Conservation (phyloP, 2,329 filamentous ascomycete species). For the Zasmidium angulare region DNA sequence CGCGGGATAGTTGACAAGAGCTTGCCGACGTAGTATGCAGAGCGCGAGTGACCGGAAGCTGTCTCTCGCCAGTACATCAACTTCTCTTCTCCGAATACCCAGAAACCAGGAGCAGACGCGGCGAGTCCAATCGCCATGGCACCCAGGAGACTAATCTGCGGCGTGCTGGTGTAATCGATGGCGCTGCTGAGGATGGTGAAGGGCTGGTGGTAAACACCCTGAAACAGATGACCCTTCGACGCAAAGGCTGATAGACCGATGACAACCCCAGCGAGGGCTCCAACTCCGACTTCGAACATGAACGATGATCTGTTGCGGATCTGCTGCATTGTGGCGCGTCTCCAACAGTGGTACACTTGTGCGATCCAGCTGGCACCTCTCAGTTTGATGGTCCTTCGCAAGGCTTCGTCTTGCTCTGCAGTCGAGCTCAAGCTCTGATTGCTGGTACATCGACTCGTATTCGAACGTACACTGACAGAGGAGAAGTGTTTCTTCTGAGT, state of each 20-base stretch:
- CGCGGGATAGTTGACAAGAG: constrained; percentile 53
- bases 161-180: constrained; percentile 52
- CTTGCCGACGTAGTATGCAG: constrained; percentile 60
- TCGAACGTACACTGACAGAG: constrained; percentile 13
- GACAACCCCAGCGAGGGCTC: constrained; percentile 53
- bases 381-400: constrained; percentile 49
- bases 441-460: constrained; percentile 24
- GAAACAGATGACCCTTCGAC: constrained; percentile 54
- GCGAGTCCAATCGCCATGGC: constrained; percentile 58
- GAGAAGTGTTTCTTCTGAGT: background rate
- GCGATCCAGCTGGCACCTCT: constrained; percentile 51
- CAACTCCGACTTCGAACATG: constrained; percentile 56
- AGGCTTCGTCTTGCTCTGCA: constrained; percentile 41
- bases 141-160: constrained; percentile 54
- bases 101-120: constrained; percentile 56
- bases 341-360: constrained; percentile 56
- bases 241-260: constrained; percentile 56
- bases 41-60: constrained; percentile 56
- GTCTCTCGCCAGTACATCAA: constrained; percentile 57
- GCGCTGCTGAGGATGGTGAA: constrained; percentile 55
- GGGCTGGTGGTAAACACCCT: constrained; percentile 52
- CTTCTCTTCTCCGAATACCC: constrained; percentile 58
- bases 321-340: constrained; percentile 58
- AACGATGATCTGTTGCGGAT: constrained; percentile 53
- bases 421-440: constrained; percentile 37